Conservation (phyloP, 2,329 filamentous ascomycete genomes). For the Coniochaeta prunicola region DNA sequence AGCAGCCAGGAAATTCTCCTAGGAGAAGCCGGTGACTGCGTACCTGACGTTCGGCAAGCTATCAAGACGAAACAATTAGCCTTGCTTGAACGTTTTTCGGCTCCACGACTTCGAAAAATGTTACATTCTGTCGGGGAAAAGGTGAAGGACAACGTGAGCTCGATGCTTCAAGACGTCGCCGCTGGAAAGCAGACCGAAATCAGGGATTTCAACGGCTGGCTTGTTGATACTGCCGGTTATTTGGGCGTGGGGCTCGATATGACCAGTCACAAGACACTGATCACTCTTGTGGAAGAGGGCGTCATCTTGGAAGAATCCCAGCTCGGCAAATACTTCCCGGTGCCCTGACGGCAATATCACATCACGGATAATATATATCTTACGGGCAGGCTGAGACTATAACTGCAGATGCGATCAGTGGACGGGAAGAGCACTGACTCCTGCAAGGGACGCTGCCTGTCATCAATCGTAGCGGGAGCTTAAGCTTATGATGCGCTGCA, state of each 20-base stretch:
- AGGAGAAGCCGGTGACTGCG: background rate
- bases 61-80: slow-evolving; percentile 5
- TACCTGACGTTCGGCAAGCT: background rate
- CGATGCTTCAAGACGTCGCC: slow-evolving; percentile 54
- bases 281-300: slow-evolving; percentile 15
- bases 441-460: background rate
- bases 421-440: background rate
- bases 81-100: slow-evolving; percentile 35
- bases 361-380: background rate
- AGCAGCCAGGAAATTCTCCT: slow-evolving; percentile 30
- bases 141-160: slow-evolving; percentile 48
- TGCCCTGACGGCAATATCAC: slow-evolving; percentile 1
- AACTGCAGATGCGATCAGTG: background rate
- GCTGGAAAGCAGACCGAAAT: slow-evolving; percentile 48
- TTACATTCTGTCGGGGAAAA: slow-evolving; percentile 39
- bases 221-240: slow-evolving; percentile 24
- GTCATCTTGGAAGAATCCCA: slow-evolving; percentile 7
- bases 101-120: slow-evolving; percentile 31
- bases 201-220: slow-evolving; percentile 52
- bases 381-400: background rate
- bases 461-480: background rate
- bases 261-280: slow-evolving; percentile 12
- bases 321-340: slow-evolving; percentile 10
- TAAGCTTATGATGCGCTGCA: background rate
- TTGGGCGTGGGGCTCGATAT: slow-evolving; percentile 10